These are phyloP conservation scores for Candida railenensis DNA, from an alignment of 805 yeast species.

Conservation along the genomic window DNA sequence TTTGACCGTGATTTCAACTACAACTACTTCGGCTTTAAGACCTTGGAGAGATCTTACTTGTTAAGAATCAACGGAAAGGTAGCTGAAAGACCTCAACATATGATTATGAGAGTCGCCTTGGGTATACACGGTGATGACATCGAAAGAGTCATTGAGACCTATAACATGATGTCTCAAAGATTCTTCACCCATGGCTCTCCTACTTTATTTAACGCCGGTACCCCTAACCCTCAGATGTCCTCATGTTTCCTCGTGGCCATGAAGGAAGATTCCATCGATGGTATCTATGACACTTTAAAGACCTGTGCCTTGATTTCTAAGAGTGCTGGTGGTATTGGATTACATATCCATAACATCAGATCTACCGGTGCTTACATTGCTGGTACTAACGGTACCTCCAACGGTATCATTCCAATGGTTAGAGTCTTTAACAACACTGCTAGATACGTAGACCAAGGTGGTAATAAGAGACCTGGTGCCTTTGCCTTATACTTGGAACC, in stretches of 20 bases:
- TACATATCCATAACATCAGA: constrained; percentile 60
- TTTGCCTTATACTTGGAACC: constrained; percentile 62
- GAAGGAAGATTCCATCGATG: constrained; percentile 64
- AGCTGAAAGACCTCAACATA: constrained; percentile 62
- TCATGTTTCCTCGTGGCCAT: constrained; percentile 64
- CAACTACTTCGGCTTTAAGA: constrained; percentile 62
- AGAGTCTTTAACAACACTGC: constrained; percentile 65
- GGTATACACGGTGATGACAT: constrained; percentile 61
- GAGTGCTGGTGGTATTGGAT: constrained; percentile 64
- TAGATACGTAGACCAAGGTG: constrained; percentile 65
- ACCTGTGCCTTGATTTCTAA: constrained; percentile 62
- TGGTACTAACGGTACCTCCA: constrained; percentile 63
- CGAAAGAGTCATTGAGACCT: constrained; percentile 52
- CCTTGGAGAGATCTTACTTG: constrained; percentile 58
- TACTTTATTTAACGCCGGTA: constrained; percentile 61
- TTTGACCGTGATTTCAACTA: constrained; percentile 52
- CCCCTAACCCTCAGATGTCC: constrained; percentile 59
- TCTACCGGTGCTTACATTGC: constrained; percentile 61
- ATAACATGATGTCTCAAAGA: constrained; percentile 58
- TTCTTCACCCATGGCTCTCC: constrained; percentile 64
- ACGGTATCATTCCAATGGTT: constrained; percentile 62
- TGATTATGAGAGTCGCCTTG: constrained; percentile 60
- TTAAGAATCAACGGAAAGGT: constrained; percentile 54
- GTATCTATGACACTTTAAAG: constrained; percentile 60
- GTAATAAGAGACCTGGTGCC: constrained; percentile 66